Evolutionary conservation across 345 rosid species (phyloP).

Genomic region (Eucalyptus pumila): DNA sequence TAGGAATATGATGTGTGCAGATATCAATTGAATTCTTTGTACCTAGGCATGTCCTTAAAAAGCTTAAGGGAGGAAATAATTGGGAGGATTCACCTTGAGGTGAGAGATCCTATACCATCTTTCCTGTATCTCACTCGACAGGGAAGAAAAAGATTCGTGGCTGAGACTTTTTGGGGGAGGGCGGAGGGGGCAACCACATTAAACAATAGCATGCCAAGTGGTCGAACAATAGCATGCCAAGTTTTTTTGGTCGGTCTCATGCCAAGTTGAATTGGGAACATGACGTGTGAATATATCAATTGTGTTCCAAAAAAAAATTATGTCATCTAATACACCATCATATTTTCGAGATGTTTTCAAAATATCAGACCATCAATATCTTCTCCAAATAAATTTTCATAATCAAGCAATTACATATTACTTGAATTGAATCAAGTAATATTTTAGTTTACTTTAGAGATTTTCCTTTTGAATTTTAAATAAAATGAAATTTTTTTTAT

Average conservation of each 20-base stretch:
- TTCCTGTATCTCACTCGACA: no score
- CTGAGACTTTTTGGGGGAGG: no score
- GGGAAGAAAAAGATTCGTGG: no score
- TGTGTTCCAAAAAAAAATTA: not conserved
- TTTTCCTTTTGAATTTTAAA: not conserved
- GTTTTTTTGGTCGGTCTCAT: no score
- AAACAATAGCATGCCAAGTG: no score
- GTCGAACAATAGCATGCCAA: no score
- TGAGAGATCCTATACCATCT: no score
- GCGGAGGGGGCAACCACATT: no score
- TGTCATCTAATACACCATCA: not conserved
- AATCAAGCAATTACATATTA: not conserved
- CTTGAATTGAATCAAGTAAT: no score
- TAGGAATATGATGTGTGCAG: not conserved
- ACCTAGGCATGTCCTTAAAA: no score
- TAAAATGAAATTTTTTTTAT: not conserved
- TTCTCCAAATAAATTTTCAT: not conserved
- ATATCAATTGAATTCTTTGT: not conserved
- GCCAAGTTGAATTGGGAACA: not conserved
- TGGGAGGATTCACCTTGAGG: no score
- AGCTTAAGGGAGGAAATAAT: fast-evolving
- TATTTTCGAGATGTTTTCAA: not conserved
- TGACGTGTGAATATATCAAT: not conserved
- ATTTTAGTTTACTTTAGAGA: not conserved
- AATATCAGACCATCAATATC: not conserved